phyloP scores from a whole-genome alignment of 164 flowering plant genomes.

The Buxus sempervirens region DNA sequence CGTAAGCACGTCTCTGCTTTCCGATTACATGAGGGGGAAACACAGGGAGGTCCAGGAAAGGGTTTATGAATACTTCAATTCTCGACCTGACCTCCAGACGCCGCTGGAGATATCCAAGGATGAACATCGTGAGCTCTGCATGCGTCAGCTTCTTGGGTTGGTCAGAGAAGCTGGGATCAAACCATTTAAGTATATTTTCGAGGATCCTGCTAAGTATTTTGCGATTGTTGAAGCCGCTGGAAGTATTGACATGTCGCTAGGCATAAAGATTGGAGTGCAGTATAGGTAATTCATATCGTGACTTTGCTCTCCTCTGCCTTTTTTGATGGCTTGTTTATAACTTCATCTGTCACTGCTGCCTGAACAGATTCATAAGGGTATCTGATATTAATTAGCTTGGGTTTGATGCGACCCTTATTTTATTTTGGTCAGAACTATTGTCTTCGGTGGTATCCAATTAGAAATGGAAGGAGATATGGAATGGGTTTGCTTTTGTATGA shows the following conservation, averaged over 20 bases:
- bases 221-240: slow-evolving; percentile 85
- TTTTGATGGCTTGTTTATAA: background rate
- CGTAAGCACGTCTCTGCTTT: slow-evolving; percentile 32
- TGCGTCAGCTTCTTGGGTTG: slow-evolving; percentile 68
- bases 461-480: background rate
- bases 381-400: background rate
- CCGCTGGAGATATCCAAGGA: slow-evolving; percentile 75
- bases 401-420: background rate
- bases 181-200: slow-evolving; percentile 55
- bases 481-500: background rate
- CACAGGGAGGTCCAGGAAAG: slow-evolving; percentile 70
- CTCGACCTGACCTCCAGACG: slow-evolving; percentile 85
- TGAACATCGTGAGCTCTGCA: slow-evolving; percentile 80
- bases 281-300: slow-evolving; percentile 52
- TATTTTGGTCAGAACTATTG: background rate
- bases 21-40: slow-evolving; percentile 74
- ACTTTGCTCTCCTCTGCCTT: background rate
- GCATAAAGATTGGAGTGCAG: slow-evolving; percentile 86
- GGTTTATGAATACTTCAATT: slow-evolving; percentile 58
- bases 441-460: background rate
- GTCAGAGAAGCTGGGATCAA: slow-evolving; percentile 76
- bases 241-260: slow-evolving; percentile 81
- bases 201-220: slow-evolving; percentile 80
- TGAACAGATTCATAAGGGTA: background rate
- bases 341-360: background rate